Evolutionary conservation across 495 filamentous ascomycete species (phyloP).

Genomic region (Xylaria curta): DNA sequence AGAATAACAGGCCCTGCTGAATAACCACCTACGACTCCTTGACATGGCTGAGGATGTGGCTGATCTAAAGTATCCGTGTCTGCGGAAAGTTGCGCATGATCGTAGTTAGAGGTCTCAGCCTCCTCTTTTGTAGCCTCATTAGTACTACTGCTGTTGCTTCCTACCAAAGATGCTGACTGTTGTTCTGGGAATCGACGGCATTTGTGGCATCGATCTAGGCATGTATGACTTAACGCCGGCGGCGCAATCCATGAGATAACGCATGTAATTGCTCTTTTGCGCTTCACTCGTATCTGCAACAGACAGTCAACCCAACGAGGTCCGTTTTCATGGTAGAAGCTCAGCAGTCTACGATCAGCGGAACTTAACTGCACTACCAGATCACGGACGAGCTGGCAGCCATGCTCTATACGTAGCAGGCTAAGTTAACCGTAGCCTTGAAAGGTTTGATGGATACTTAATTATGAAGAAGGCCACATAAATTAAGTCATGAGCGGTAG

Average conservation of each 20-base stretch:
- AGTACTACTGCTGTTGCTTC: constrained; percentile 23
- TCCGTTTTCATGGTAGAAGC: no score
- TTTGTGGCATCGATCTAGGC: constrained; percentile 42
- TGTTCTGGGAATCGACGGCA: constrained; percentile 37
- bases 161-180: constrained; percentile 34
- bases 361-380: no score
- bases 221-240: constrained; percentile 47
- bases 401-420: no score
- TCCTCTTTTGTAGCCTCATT: background rate
- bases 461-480: no score
- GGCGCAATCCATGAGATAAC: constrained; percentile 56
- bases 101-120: background rate
- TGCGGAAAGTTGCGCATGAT: background rate
- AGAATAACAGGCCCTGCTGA: background rate
- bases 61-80: background rate
- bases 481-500: no score
- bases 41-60: background rate
- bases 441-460: no score
- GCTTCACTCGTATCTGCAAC: constrained; percentile 33
- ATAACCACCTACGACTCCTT: background rate
- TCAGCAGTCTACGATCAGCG: no score
- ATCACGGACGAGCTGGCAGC: no score
- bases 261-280: constrained; percentile 47
- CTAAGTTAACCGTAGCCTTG: no score
- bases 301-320: background rate